Evolutionary conservation across 306 rosid species (phyloP).

Genomic region (Carpinus viminea): DNA sequence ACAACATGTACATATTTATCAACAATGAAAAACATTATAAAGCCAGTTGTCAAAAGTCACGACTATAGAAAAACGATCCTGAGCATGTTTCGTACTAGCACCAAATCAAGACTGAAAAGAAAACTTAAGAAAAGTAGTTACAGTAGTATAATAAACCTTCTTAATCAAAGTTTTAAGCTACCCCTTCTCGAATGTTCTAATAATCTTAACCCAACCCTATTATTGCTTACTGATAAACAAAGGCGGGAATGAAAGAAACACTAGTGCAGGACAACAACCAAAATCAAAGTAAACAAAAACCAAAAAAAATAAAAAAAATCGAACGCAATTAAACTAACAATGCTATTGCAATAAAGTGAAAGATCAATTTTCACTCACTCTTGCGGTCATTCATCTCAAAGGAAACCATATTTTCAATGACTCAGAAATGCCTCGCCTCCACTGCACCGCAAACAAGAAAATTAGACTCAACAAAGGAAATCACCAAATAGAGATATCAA

Average conservation of each 20-base stretch:
- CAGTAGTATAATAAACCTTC: not conserved
- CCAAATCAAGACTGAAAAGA: not conserved
- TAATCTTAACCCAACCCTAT: not conserved
- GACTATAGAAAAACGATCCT: not conserved
- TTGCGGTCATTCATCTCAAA: constrained; percentile 98
- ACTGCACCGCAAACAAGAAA: constrained; percentile 40
- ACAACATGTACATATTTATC: not conserved
- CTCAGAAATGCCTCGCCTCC: constrained; percentile 30
- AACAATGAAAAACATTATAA: not conserved
- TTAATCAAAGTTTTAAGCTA: not conserved
- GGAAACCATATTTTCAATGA: constrained; percentile 64
- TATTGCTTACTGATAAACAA: not conserved
- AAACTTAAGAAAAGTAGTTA: not conserved
- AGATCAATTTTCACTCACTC: constrained; percentile 50
- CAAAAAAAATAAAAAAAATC: not conserved
- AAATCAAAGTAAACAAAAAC: not conserved
- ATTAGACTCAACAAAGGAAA: not conserved
- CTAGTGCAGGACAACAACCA: no score
- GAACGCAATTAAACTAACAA: not conserved
- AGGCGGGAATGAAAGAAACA: not conserved
- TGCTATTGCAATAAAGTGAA: not conserved
- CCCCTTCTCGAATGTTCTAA: not conserved
- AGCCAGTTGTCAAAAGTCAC: not conserved
- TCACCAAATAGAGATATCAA: not conserved
- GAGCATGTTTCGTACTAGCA: not conserved